Percentiles rank a stretch among this genome's conserved stretches.
Evolutionary conservation across 2,329 filamentous ascomycete species (phyloP).

Genomic region (Hortaea sp.): DNA sequence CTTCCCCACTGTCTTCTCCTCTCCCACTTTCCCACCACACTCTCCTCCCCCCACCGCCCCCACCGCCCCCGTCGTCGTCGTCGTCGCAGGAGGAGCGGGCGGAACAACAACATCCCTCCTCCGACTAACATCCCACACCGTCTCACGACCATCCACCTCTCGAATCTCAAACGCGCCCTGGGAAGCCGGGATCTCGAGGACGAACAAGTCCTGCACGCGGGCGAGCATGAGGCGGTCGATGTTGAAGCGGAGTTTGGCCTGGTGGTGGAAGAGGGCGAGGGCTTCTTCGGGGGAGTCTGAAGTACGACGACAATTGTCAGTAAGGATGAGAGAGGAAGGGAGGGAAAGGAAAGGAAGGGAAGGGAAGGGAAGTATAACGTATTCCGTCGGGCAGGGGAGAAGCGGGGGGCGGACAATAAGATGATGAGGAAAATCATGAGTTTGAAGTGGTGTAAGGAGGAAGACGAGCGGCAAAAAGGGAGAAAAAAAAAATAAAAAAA

Average conservation of each 20-base stretch:
- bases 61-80: too few relatives aligned
- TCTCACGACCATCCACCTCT: conserved; percentile 6
- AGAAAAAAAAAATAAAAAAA: neutral
- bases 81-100: neutral
- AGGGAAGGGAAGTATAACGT: neutral
- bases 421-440: too few relatives aligned
- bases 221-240: conserved; percentile 6
- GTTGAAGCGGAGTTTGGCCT: conserved; percentile 3
- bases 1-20: too few relatives aligned
- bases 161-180: conserved; percentile 5
- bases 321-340: too few relatives aligned
- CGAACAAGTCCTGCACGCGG: conserved; percentile 5
- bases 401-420: too few relatives aligned
- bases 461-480: neutral
- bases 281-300: conserved; percentile 2
- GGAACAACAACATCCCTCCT: conserved; percentile 1
- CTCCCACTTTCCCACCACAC: too few relatives aligned
- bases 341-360: too few relatives aligned
- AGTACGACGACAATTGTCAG: neutral
- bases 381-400: neutral
- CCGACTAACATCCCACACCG: conserved; percentile 5
- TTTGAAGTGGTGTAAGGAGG: too few relatives aligned
- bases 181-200: conserved; percentile 2
- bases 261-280: conserved; percentile 5
- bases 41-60: too few relatives aligned